Conservation (phyloP, 345 rosid species). For the Salix suchowensis region DNA sequence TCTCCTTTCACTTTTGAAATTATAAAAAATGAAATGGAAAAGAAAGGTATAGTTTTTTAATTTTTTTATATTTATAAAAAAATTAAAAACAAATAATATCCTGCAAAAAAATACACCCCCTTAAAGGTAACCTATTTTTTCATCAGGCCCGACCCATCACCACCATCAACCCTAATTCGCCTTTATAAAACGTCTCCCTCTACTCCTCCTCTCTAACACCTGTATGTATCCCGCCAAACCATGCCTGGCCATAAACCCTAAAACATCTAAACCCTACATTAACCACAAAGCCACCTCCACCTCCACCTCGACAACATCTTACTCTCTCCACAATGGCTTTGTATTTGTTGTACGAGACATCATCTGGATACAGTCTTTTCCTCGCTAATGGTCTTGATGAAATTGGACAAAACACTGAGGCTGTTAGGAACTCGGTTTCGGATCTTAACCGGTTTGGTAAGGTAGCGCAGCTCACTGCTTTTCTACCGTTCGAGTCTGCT, state of each 20-base stretch:
- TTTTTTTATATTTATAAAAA: no score
- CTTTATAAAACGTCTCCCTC: no score
- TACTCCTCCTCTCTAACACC: background rate
- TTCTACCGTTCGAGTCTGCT: constrained; percentile 59
- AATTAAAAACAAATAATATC: background rate
- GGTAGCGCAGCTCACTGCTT: constrained; percentile 69
- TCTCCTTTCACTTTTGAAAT: no score
- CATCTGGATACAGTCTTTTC: constrained; percentile 64
- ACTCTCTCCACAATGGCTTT: constrained; percentile 36
- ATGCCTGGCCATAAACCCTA: background rate
- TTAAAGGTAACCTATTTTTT: background rate
- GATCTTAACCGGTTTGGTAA: constrained; percentile 75
- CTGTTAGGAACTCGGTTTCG: constrained; percentile 63
- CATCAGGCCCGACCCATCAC: background rate
- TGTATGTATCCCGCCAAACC: background rate
- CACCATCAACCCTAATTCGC: background rate
- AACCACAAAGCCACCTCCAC: background rate
- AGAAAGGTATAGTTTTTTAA: no score
- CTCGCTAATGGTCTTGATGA: constrained; percentile 63
- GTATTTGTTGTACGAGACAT: constrained; percentile 56
- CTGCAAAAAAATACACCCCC: background rate
- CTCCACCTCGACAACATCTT: background rate
- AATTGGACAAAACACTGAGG: constrained; percentile 79
- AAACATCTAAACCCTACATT: background rate
- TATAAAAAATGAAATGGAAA: no score